phyloP scores from a whole-genome alignment of 2,329 filamentous ascomycete genomes.

The Thelonectria rubi region DNA sequence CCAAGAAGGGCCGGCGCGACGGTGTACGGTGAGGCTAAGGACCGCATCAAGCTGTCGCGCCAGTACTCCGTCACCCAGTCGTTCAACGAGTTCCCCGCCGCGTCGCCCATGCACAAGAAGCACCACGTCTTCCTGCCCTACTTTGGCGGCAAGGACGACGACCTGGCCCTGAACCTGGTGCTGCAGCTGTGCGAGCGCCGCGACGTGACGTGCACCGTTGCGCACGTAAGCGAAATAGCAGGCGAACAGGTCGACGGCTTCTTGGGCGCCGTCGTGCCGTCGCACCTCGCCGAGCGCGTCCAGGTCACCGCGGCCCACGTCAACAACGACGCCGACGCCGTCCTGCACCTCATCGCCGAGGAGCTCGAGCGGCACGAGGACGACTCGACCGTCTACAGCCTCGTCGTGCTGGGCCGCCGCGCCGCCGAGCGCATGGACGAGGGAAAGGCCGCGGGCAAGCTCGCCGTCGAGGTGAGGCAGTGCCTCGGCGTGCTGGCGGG shows the following conservation, averaged over 20 bases:
- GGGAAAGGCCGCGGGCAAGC: constrained; percentile 1
- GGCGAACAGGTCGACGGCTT: not conserved
- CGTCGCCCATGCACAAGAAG: constrained; percentile 2
- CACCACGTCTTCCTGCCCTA: constrained; percentile 16
- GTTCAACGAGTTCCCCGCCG: constrained; percentile 12
- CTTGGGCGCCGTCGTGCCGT: not conserved
- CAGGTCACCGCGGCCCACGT: not conserved
- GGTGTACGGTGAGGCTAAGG: not conserved
- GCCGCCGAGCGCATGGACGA: constrained; percentile 2
- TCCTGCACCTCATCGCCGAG: not conserved
- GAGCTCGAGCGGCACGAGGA: not conserved
- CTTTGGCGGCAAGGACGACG: constrained; percentile 12
- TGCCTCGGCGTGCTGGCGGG: constrained; percentile 9
- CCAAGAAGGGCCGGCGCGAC: not conserved
- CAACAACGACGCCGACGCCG: constrained; percentile 4
- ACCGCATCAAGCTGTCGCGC: constrained; percentile 12
- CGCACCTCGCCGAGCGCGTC: not conserved
- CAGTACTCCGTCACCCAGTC: constrained; percentile 15
- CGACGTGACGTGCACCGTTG: constrained; percentile 12
- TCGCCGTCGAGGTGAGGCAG: constrained; percentile 6
- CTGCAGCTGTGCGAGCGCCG: constrained; percentile 9
- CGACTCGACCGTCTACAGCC: constrained; percentile 3
- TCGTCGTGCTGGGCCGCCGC: constrained; percentile 12
- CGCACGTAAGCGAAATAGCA: not conserved
- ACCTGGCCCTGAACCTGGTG: constrained; percentile 7